Evolutionary conservation across 148 eudicot species (phyloP), one percentile per base, ranked within the genome.

Genomic region (Cornus kousa): DNA sequence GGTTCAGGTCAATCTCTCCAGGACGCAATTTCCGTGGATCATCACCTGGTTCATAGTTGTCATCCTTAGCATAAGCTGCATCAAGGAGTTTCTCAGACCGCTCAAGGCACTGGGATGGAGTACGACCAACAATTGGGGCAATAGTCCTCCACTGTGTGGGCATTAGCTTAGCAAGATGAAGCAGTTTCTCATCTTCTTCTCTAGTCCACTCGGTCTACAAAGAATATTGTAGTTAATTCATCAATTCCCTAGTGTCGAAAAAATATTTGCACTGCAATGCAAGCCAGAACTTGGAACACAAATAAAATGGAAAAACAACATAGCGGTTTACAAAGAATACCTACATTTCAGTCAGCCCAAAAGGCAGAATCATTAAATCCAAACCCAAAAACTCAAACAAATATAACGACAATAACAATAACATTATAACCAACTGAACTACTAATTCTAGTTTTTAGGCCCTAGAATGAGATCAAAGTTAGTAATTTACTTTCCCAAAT

Each of bases 111-210:
- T 96, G 99, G 13, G 99, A 96, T 68, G 99, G 99, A 50, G 99
- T 96, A 82, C 99, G 99, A 19, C 99, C 99, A 67, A 96, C 99
- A 67, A 96, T 94, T 12, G 99, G 99, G 24, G 99, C 98, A 78
- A 96, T 94, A 2, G 99, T 96, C 75, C 99, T 89, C 99, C 99
- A 96, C 73, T 96, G 99, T 5, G 99, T 94, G 23, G 99, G 99
- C 99, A 96, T 96, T 67, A 96, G 99, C 85, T 97, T 97, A 5
- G 99, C 97, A 76, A 94, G 93, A 87, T 94, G 99, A 72, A 97
- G 91, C 77, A 97, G 84, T 83, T 91, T 97, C 85, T 97, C 99
- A 83, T 97, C 99, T 81, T 97, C 99, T 80, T 97, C 99, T 84
- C 98, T 89, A 6, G 97, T 97, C 99, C 99, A 97, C 85, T 97